Base-by-base conservation (phyloP, 495 filamentous ascomycete species). In the Podospora pseudopauciseta region DNA sequence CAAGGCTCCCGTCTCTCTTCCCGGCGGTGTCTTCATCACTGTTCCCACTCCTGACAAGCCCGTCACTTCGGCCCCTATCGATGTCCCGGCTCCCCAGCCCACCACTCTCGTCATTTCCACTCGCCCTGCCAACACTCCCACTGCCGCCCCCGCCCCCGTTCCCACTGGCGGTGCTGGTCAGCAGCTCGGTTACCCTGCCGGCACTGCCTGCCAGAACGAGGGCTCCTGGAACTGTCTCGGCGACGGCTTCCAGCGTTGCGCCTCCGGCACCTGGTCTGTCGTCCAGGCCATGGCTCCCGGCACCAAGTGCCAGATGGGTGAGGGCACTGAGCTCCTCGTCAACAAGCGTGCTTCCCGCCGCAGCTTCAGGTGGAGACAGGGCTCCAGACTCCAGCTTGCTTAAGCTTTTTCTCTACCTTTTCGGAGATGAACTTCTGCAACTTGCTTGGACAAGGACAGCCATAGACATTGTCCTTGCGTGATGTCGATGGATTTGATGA, bases 171-270 rank as follows among this genome's bases (percentile, higher is more conserved):
- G 59, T 27, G 72, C 56, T 13, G 66, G 57, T 23, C 26, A 72
- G 59, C 59, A 30, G 59, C 56, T 58, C 27, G 65, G 58, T 18
- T 67, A 75, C 54, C 61, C 75, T 1, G 68, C 72, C 6, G 80
- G 83, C 49, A 70, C 75, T 0, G 68, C 84, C 27, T 88, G 86
- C 80, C 78, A 73, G 27, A 59, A 76, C 56, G 86, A 89, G 72
- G 85, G 84, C 64, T 72, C 76, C 56, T 91, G 88, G 88, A 89
- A 90, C 80, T 92, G 90, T 75, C 81, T 90, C 44, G 79, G 73
- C 30, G 89, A 89, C 64, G 80, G 82, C 18, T 92, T 85, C 81
- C 86, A 88, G 75, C 83, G 88, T 69, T 92, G 90, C 69, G 89
- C 88, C 13, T 83, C 78, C 27, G 89, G 90, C 6, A 65, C 74